A percentile compares a stretch with the other conserved stretches of the same genome.
Evolutionary conservation across 345 rosid species (phyloP).

Genomic region (Noccaea bulbosa): DNA sequence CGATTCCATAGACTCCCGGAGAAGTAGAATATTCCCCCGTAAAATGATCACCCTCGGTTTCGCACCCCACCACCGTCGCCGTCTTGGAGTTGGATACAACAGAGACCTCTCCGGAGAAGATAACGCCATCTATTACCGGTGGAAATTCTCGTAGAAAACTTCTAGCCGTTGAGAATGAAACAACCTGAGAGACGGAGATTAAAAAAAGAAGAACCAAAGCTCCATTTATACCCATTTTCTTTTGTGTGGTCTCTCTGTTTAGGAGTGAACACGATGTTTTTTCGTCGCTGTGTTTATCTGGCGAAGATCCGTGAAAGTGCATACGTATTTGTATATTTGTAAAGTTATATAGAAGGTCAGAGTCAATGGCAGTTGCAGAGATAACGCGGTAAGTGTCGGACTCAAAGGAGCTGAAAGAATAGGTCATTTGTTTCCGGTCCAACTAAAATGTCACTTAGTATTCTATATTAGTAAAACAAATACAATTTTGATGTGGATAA

Average conservation of each 20-base stretch:
- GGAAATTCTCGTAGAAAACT: neutral
- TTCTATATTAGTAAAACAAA: too few relatives aligned
- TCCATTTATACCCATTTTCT: constrained; percentile 23
- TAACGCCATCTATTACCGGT: constrained; percentile 16
- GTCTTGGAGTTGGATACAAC: neutral
- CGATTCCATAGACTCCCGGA: constrained; percentile 11
- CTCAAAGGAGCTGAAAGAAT: constrained; percentile 26
- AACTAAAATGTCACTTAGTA: neutral
- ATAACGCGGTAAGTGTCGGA: constrained; percentile 35
- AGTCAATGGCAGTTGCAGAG: constrained; percentile 26
- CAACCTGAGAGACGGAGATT: constrained; percentile 15
- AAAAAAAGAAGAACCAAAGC: constrained; percentile 21
- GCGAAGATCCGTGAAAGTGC: constrained; percentile 8
- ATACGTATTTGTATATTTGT: constrained; percentile 1
- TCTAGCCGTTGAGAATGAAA: constrained; percentile 29
- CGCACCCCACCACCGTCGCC: constrained; percentile 31
- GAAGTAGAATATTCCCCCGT: constrained; percentile 4
- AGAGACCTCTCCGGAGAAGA: constrained; percentile 23
- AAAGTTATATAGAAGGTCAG: neutral
- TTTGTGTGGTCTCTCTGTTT: constrained; percentile 1
- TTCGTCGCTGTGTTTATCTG: neutral
- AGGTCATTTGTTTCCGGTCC: constrained; percentile 23
- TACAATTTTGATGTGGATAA: neutral
- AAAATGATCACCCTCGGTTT: constrained; percentile 19
- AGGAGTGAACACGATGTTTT: constrained; percentile 4